phyloP scores from a whole-genome alignment of 768 basidiomycete genomes.

The Russula lepida region DNA sequence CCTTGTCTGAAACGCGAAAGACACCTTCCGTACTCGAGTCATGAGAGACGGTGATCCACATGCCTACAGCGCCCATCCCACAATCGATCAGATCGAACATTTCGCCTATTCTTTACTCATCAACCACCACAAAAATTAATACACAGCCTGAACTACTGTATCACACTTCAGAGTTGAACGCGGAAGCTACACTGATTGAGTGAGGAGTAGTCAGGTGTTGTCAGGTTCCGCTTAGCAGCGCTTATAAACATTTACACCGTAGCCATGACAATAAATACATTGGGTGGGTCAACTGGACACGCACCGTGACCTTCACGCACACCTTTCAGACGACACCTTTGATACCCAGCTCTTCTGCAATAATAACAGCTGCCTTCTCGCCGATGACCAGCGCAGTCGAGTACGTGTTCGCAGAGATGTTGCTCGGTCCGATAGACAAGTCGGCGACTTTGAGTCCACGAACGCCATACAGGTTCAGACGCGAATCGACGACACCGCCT shows the following conservation, averaged over 20 bases:
- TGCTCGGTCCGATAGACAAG: constrained; percentile 34
- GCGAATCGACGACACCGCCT: constrained; percentile 54
- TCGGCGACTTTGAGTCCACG: constrained; percentile 48
- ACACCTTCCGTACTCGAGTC: too few relatives aligned
- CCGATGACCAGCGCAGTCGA: constrained; percentile 40
- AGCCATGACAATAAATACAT: neutral
- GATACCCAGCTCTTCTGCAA: constrained; percentile 44
- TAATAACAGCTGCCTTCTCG: constrained; percentile 54
- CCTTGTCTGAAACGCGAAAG: too few relatives aligned
- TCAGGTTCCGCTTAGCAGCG: too few relatives aligned
- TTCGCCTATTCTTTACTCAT: neutral
- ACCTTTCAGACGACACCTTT: constrained; percentile 30
- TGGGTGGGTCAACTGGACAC: neutral
- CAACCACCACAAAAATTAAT: neutral
- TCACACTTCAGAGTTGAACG: too few relatives aligned
- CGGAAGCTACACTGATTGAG: too few relatives aligned
- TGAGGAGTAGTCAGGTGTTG: too few relatives aligned
- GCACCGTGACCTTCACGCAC: neutral
- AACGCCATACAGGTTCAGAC: constrained; percentile 56
- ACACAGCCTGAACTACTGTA: too few relatives aligned
- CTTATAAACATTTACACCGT: too few relatives aligned
- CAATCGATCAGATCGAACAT: neutral
- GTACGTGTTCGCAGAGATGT: constrained; percentile 38
- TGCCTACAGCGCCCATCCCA: too few relatives aligned
- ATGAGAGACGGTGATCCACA: too few relatives aligned